Conservation (phyloP, 768 basidiomycete genomes). For the Nidularia pulvinata region DNA sequence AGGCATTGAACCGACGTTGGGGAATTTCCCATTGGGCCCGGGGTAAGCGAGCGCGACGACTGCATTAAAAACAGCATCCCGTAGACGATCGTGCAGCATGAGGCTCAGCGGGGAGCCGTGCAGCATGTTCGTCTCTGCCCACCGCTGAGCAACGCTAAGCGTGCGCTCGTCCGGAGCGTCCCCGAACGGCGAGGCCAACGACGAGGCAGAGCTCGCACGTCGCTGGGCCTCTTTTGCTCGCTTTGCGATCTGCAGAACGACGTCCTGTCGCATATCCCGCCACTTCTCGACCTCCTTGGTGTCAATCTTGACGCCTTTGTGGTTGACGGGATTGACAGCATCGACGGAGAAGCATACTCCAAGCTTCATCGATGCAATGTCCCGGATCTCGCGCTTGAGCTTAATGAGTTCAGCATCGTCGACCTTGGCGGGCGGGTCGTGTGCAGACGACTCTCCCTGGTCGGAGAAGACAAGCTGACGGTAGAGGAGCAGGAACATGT, state of each 20-base stretch:
- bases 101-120: conserved; percentile 55
- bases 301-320: conserved; percentile 6
- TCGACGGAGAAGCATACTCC: conserved; percentile 54
- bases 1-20: background rate
- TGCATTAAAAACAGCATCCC: conserved; percentile 59
- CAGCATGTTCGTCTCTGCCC: conserved; percentile 71
- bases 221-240: conserved; percentile 53
- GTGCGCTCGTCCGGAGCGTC: conserved; percentile 48
- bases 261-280: conserved; percentile 56
- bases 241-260: conserved; percentile 76
- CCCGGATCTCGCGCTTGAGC: conserved; percentile 77
- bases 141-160: conserved; percentile 63
- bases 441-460: conserved; percentile 24
- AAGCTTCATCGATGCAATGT: conserved; percentile 61
- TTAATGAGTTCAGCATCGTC: conserved; percentile 53
- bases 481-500: conserved; percentile 81
- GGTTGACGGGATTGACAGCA: conserved; percentile 10
- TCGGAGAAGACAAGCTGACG: conserved; percentile 67
- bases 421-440: conserved; percentile 30
- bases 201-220: conserved; percentile 13
- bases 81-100: conserved; percentile 63
- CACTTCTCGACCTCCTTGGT: conserved; percentile 48
- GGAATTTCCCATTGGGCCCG: conserved; percentile 22
- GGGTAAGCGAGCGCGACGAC: conserved; percentile 57
- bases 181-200: conserved; percentile 8